These are phyloP conservation scores for Fusarium domesticum DNA, from an alignment of 2,329 filamentous ascomycete genomes.

Conservation along the genomic window DNA sequence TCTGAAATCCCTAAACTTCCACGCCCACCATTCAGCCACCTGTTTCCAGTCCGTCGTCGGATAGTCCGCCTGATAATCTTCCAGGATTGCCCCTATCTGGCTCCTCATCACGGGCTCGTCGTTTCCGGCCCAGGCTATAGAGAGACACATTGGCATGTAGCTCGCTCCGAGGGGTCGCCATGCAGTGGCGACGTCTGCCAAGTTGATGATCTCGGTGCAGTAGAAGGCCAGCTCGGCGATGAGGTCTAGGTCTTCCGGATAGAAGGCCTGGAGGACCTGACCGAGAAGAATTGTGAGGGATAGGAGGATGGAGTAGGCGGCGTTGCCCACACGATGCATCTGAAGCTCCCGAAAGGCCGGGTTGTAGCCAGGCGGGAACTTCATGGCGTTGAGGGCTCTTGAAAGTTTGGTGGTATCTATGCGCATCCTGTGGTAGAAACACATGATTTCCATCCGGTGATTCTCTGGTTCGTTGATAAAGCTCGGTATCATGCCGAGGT, in stretches of 20 bases:
- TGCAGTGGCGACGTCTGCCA: constrained; percentile 8
- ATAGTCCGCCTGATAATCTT: constrained; percentile 19
- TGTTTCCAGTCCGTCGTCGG: constrained; percentile 12
- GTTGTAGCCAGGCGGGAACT: constrained; percentile 3
- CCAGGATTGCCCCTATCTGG: constrained; percentile 8
- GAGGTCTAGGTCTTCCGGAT: constrained; percentile 11
- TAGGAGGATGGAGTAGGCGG: constrained; percentile 13
- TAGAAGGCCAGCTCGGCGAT: constrained; percentile 13
- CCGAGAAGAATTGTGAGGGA: constrained; percentile 10
- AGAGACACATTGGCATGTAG: constrained; percentile 11
- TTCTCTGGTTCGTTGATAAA: constrained; percentile 19
- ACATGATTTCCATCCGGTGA: constrained; percentile 18
- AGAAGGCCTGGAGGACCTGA: constrained; percentile 19
- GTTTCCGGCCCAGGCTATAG: constrained; percentile 18
- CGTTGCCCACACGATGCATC: constrained; percentile 7
- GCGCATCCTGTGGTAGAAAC: constrained; percentile 13
- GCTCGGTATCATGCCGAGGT: constrained; percentile 13
- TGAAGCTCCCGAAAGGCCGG: constrained; percentile 15
- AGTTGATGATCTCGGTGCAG: constrained; percentile 11
- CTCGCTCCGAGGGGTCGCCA: constrained; percentile 17
- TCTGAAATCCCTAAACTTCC: constrained; percentile 13
- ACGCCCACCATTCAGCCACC: constrained; percentile 17
- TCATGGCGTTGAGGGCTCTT: constrained; percentile 14
- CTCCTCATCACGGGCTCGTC: constrained; percentile 14
- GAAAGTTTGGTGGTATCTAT: constrained; percentile 15